Base-by-base conservation (phyloP, 129 eudicot species). In the Mikania micrantha region DNA sequence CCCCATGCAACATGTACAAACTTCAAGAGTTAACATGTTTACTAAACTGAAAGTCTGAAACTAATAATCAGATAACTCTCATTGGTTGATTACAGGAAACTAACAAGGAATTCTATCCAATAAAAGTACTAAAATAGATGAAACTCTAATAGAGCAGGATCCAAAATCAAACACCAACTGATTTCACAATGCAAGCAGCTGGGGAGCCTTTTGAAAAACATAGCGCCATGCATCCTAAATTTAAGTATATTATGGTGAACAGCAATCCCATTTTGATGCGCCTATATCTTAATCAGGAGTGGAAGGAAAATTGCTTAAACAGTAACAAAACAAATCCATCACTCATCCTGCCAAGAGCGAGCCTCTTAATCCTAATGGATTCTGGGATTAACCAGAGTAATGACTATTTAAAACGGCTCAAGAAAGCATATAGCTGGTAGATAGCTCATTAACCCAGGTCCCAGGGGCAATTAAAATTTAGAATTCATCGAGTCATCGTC, bases 311-410 rank as follows among this genome's bases (percentile, higher is more conserved):
- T 9, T 53, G 64, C 69, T 17, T 45, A 56, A 69, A 62, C 29
- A 52, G 50, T 48, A 58, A 54, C 68, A 41, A 24, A 5, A 50
- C 48, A 22, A 1, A 63, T 52, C 60, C 54, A 70, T 65, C 66
- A 65, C 58, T 42, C 59, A 71, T 71, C 72, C 70, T 5, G 50
- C 25, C 77, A 52, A 48, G 57, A 59, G 52, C 12, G 17, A 3
- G 25, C 52, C 68, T 52, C 77, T 12, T 53, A 67, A 35, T 45
- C 60, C 75, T 53, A 64, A 21, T 20, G 27, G 34, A 64, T 48
- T 36, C 16, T 20, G 70, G 60, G 32, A 60, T 54, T 60, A 31
- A 49, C 36, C 75, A n/a, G 68, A 50, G 20, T 58, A 27, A 17
- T 15, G 61, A 21, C n/a, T 16, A 39, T 9, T 9, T 17, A 29